Evolutionary conservation across 257 asterid species (phyloP).

Genomic region (Solanum ahanhuiri): DNA sequence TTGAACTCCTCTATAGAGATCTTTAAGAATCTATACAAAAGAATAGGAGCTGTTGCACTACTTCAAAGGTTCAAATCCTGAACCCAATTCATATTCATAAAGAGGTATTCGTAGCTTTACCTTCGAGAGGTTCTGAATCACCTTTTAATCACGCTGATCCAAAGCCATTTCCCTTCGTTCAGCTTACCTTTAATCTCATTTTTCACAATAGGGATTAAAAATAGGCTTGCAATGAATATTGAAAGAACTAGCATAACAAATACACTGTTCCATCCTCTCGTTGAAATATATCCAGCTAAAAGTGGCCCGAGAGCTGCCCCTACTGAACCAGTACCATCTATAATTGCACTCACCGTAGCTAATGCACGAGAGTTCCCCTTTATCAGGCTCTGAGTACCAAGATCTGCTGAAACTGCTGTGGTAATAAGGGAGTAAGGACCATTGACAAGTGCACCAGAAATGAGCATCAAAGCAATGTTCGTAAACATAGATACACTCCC

Average conservation of each 20-base stretch:
- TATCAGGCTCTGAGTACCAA: slow-evolving; percentile 57
- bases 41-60: not conserved
- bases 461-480: slow-evolving; percentile 44
- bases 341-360: slow-evolving; percentile 89
- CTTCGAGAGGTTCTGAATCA: slow-evolving; percentile 2
- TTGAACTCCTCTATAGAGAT: not conserved
- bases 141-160: slow-evolving; percentile 22
- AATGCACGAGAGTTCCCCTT: slow-evolving; percentile 71
- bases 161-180: slow-evolving; percentile 71
- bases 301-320: slow-evolving; percentile 96
- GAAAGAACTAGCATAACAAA: slow-evolving; percentile 71
- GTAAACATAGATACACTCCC: slow-evolving; percentile 67
- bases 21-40: not conserved
- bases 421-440: slow-evolving; percentile 90
- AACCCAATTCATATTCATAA: not conserved
- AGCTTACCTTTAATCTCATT: slow-evolving; percentile 52
- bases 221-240: slow-evolving; percentile 32
- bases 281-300: slow-evolving; percentile 86
- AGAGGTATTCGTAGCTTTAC: not conserved
- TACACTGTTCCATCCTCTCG: slow-evolving; percentile 89
- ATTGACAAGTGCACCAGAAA: slow-evolving; percentile 75
- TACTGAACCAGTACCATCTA: slow-evolving; percentile 93
- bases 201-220: slow-evolving; percentile 52
- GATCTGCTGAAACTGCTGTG: slow-evolving; percentile 96
- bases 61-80: not conserved